Evolutionary conservation across 2,329 filamentous ascomycete species (phyloP), one percentile per base, ranked within the genome.

Genomic region (Fusarium staphyleae): DNA sequence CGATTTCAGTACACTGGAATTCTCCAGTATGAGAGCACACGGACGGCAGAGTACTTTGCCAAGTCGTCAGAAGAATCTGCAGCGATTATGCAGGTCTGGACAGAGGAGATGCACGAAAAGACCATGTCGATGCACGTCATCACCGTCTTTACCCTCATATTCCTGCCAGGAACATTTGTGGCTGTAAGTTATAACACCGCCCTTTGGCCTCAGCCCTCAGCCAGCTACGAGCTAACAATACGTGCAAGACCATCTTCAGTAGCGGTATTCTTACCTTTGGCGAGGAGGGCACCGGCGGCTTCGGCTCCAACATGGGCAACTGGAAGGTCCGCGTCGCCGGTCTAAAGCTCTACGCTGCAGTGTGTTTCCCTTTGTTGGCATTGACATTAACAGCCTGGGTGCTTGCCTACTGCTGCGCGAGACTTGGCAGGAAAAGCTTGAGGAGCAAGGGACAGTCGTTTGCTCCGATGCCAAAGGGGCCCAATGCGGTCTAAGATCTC

Each of bases 91-190:
- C 37, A 48, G 14, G 14, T 18, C n/a, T 53, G 50, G 36, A 53
- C 50, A 2, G 26, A 32, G 9, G 9, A 53, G 9, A 52, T 52
- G 50, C 50, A 52, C 11, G 24, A 52, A 18, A 52, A 52, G 43
- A 52, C 50, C 24, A 48, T 43, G 18, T 52, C 50, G n/a, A 52
- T 52, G 50, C 50, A 52, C 19, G 43, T 52, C 36, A 52, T 52
- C 18, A 52, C 50, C 18, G 51, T 68, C 9, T 83, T 76, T 59
- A 75, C 80, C 52, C 72, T 83, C 19, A 74, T 82, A 34, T 75
- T 81, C 59, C 67, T 82, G 1, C 80, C 81, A 2, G 80, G 81
- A 11, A 52, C 50, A 10, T 52, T 52, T 18, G 50, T 52, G 4
- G 50, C 50, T 39, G 49, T 39, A 37, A 33, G 49, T 33, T 3